Conservation (phyloP, 495 filamentous ascomycete genomes). For the Parachaetomium inaequale region DNA sequence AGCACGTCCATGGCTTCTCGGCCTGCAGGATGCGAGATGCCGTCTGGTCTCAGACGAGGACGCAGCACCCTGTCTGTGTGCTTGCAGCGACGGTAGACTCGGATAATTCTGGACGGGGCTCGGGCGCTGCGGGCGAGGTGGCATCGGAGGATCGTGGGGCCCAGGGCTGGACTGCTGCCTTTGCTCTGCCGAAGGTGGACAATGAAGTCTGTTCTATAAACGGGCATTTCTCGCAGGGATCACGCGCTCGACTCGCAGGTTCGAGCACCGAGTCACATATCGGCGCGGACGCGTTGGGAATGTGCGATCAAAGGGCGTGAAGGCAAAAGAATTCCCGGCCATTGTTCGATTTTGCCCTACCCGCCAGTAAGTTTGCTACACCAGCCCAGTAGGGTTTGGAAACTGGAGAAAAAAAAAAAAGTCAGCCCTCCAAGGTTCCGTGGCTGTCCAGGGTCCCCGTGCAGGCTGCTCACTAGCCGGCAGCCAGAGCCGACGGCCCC, state of each 20-base stretch:
- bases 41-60: background rate
- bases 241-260: background rate
- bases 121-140: background rate
- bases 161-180: background rate
- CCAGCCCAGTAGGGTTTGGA: too few species aligned
- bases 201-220: slow-evolving; percentile 10
- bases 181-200: background rate
- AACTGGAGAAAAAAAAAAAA: too few species aligned
- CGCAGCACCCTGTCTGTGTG: background rate
- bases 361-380: too few species aligned
- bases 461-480: background rate
- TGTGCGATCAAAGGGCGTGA: background rate
- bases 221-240: slow-evolving; percentile 19
- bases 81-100: too few species aligned
- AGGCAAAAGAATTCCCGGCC: background rate
- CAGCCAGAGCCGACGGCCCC: background rate
- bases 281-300: background rate
- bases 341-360: background rate
- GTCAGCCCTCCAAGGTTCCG: too few species aligned
- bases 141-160: slow-evolving; percentile 1
- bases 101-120: background rate
- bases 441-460: too few species aligned
- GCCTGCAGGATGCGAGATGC: too few species aligned
- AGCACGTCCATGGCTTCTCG: too few species aligned
- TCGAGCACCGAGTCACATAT: background rate